These are phyloP conservation scores for Phyllosticta paracitricarpa DNA, from an alignment of 2,329 filamentous ascomycete genomes.

Conservation along the genomic window DNA sequence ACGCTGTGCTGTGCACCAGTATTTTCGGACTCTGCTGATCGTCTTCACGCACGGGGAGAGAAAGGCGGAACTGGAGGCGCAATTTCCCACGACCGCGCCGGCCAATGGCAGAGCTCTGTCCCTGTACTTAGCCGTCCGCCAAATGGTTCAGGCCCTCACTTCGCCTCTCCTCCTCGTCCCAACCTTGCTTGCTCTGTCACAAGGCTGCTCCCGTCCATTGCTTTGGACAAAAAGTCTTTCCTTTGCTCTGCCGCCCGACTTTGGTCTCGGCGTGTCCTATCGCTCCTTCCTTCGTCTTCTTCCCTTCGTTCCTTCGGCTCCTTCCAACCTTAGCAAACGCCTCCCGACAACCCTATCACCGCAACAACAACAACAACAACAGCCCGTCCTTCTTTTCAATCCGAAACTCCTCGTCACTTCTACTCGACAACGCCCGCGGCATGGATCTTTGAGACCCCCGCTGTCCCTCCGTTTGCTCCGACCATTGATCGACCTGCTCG, in stretches of 20 bases:
- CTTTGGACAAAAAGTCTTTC: neutral
- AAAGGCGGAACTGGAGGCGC: neutral
- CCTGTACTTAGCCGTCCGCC: neutral
- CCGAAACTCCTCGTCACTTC: neutral
- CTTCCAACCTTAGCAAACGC: neutral
- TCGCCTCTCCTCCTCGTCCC: neutral
- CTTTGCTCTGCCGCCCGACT: neutral
- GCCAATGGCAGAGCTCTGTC: neutral
- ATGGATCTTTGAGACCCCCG: neutral
- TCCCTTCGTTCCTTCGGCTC: neutral
- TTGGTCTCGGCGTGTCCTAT: neutral
- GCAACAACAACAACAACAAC: neutral
- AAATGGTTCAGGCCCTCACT: neutral
- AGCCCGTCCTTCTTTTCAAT: neutral
- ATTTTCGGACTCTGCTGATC: neutral
- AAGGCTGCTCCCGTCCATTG: neutral
- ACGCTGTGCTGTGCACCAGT: too few relatives aligned
- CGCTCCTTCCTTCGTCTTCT: neutral
- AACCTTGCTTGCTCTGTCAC: neutral
- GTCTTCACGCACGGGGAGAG: too few relatives aligned
- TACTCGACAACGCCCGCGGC: neutral
- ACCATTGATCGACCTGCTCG: neutral
- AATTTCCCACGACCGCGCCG: neutral
- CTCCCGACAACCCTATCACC: neutral
- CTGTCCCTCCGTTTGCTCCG: neutral